Evolutionary conservation across 306 rosid genomes (phyloP), one percentile per base, ranked within the genome.

Genomic region (Cicer cuneatum): DNA sequence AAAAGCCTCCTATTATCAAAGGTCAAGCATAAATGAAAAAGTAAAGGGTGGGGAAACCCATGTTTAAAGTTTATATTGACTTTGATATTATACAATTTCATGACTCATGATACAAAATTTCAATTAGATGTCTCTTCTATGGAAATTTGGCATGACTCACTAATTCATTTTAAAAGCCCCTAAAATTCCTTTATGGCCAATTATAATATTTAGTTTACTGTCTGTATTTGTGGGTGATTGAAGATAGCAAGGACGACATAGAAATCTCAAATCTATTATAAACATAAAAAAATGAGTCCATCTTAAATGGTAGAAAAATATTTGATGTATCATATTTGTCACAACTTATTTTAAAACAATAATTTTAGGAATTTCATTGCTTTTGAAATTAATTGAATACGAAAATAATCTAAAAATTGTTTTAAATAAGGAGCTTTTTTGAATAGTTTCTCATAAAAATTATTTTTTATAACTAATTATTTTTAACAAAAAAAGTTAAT

Each of bases 1-100:
- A 57, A 74, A 74, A 83, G 60, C 73, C 81, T 78, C 85, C 85
- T 74, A 80, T 57, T 57, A 85, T 79, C 71, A 19, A 88, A 86
- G 82, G 87, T 75, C 81, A 82, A 75, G 79, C 85, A 72, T 61
- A 66, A 79, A 56, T 18, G 76, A 72, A 84, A 85, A 82, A 71
- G 86, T 33, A 40, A 63, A 72, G 59, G 49, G 73, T 84, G 51
- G 86, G 81, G n/a, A n/a, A 69, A 58, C 75, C 75, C 81, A 70
- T 74, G 77, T 82, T 73, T 65, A 65, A 65, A 65, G 72, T 66
- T 45, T 66, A 8, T 15, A 63, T 76, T 77, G 84, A 67, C 89
- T 69, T 76, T 64, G 66, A 62, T 86, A 41, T 56, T 51, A 43
- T 75, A 63, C 43, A 81, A 76, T 81, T 71, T 53, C 62, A 21